Base-by-base conservation (phyloP, 1,284 basidiomycete genomes). In the Boletus sp. region DNA sequence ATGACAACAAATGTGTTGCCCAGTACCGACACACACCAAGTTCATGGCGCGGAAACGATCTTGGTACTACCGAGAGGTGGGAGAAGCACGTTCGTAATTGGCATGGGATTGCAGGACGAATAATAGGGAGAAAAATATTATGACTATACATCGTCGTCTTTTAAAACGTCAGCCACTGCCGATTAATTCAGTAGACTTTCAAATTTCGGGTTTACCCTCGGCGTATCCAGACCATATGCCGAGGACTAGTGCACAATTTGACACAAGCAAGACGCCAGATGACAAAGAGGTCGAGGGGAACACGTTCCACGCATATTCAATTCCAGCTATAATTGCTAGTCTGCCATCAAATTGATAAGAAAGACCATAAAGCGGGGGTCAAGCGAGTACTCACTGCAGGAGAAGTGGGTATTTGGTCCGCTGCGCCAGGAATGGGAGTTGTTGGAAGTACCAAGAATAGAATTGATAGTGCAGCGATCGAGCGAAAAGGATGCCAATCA, bases 391-490 rank as follows among this genome's bases (percentile, higher is more conserved):
- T 67, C 65, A 93, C 92, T 84, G 89, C 22, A 89, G 8, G 27
- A 76, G 37, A 18, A 82, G 47, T 24, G 86, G 87, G 69, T 84
- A 91, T 55, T 74, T 79, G 5, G 91, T 89, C 65, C 84, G 83
- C 84, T 87, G 95, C 7, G 85, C 77, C 29, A 99, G 76, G 66
- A 96, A 86, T 0, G 95, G 94, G n/a, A 97, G 73, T 65, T 96
- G 93, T 62, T 94, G 90, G 13, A 91, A 94, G 73, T 98, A 98
- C 97, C 96, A 99, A 6, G 91, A 89, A 73, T 98, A 98, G 75
- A 99, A 99, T 67, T 99, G 96, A 73, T 98, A 99, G 73, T 99
- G 96, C 55, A 99, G 76, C 16, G 95, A 97, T n/a, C 97, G 85
- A 16, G 97, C 92, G 72, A 92, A 98, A 5, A 92, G 65, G 36